Percentiles rank a stretch among this genome's conserved stretches.
Conservation (phyloP, 2,329 filamentous ascomycete species). For the Colletotrichum magnum region DNA sequence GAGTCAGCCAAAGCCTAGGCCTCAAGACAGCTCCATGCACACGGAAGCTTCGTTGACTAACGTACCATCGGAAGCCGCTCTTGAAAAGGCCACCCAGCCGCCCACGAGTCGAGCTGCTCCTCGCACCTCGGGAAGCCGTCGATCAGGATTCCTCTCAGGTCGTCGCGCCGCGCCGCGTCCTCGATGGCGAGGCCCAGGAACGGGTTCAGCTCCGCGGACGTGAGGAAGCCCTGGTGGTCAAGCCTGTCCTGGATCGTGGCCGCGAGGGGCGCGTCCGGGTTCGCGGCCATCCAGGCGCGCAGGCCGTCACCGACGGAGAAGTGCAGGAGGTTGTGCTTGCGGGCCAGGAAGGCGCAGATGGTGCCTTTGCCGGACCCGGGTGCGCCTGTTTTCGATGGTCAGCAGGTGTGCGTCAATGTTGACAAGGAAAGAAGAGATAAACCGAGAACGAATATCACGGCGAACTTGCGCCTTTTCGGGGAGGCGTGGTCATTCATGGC, state of each 20-base stretch:
- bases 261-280: constrained; percentile 9
- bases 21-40: too few species aligned
- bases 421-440: background rate
- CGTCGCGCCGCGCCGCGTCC: background rate
- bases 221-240: constrained; percentile 18
- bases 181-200: constrained; percentile 15
- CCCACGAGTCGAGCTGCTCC: constrained; percentile 23
- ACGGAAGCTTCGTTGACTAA: background rate
- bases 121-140: constrained; percentile 16
- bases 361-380: constrained; percentile 24
- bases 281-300: constrained; percentile 14
- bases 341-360: constrained; percentile 21
- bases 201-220: constrained; percentile 19
- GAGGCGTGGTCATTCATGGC: background rate
- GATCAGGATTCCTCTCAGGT: constrained; percentile 11
- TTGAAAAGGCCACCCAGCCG: constrained; percentile 11
- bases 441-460: constrained; percentile 25
- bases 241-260: constrained; percentile 20
- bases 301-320: constrained; percentile 18
- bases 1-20: background rate
- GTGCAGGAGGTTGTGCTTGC: constrained; percentile 8
- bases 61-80: constrained; percentile 13
- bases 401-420: background rate
- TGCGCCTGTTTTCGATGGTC: background rate
- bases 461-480: constrained; percentile 6